Base-by-base conservation (phyloP, 208 protist species). In the Phytomonas serpens region DNA sequence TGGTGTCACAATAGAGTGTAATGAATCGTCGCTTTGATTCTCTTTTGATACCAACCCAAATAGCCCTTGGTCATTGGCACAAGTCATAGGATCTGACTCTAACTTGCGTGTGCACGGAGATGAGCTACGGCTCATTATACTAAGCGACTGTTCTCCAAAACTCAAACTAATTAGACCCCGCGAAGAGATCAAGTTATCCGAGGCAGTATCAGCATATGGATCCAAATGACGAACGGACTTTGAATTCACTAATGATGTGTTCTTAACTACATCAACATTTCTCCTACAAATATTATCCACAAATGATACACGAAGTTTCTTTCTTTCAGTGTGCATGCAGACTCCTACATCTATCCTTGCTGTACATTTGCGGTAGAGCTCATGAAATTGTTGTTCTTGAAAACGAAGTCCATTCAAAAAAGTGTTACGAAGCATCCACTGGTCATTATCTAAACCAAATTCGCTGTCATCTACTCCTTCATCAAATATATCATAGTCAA, bases 341-440 rank as follows among this genome's bases (percentile, higher is more conserved):
- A 61, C 74, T 37, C 86, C 86, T 36, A 93, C 73, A 65, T 95
- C 90, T 29, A 90, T 80, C 65, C 81, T 84, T 32, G 71, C 71
- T 27, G 77, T 78, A 68, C 88, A 95, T 61, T 85, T 72, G 57
- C 80, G 79, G 67, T 86, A 93, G 33, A 95, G 73, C 31, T 77
- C 80, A 75, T 88, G 90, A n/a, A 76, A 34, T 34, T 85, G 65
- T 72, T 95, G 90, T 7, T 84, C 78, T 31, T 87, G 79, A 69
- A 77, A 90, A n/a, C 81, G 75, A 4, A 97, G 78, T 13, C 89
- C 86, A 73, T 97, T 97, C 47, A 95, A 77, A 63, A 93, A 76
- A 7, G 92, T 97, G 77, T 97, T 97, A 31, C 90, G 84, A 62
- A 97, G 84, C 87, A 97, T 90, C 92, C 90, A 95, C 75, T 97